Percentiles rank a stretch among this genome's conserved stretches.
phyloP scores from a whole-genome alignment of 2,329 filamentous ascomycete genomes.

The Aspergillus sp. region DNA sequence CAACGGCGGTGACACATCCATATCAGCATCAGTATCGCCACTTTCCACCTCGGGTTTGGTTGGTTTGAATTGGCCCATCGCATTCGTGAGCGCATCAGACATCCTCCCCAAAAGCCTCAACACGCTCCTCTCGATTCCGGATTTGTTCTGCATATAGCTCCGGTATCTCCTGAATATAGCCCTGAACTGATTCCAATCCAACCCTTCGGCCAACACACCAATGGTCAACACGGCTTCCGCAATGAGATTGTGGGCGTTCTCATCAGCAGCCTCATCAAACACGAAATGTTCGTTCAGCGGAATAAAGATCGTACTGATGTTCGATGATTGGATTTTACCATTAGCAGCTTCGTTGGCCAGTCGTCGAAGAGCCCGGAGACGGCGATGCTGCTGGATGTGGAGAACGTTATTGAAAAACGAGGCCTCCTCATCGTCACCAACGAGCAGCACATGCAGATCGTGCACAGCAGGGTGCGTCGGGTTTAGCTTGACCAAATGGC shows the following conservation, averaged over 20 bases:
- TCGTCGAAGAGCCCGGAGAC: conserved; percentile 77
- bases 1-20: conserved; percentile 25
- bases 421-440: conserved; percentile 70
- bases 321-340: conserved; percentile 68
- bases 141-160: conserved; percentile 75
- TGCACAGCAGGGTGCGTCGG: conserved; percentile 68
- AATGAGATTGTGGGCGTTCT: conserved; percentile 73
- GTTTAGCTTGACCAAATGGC: conserved; percentile 71
- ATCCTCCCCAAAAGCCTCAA: conserved; percentile 78
- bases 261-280: conserved; percentile 78
- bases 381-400: conserved; percentile 82
- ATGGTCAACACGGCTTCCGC: conserved; percentile 84
- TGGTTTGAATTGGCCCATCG: conserved; percentile 40
- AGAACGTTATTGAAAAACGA: conserved; percentile 93
- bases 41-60: conserved; percentile 19
- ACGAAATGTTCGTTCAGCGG: conserved; percentile 93
- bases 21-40: conserved; percentile 30
- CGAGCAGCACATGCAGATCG: conserved; percentile 72
- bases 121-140: conserved; percentile 80
- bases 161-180: conserved; percentile 81
- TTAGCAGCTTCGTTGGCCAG: conserved; percentile 67
- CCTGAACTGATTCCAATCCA: conserved; percentile 90
- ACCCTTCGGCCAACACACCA: conserved; percentile 67
- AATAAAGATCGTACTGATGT: conserved; percentile 82
- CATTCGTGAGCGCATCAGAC: conserved; percentile 70